These are phyloP conservation scores for Capsella rubella DNA, from an alignment of 441 rosid species.

Conservation along the genomic window DNA sequence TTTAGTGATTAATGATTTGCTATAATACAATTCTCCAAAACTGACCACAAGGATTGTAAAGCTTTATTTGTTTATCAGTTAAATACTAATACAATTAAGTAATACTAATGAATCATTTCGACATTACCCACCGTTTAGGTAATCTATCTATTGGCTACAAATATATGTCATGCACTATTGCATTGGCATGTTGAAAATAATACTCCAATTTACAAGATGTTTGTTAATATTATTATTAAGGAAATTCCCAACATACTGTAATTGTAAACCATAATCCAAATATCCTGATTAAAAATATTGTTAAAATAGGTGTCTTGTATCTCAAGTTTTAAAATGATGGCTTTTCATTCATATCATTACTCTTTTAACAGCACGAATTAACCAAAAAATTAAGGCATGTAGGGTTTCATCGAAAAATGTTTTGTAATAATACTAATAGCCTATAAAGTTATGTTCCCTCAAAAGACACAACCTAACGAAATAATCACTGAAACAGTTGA, in stretches of 20 bases:
- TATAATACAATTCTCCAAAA: too few species aligned
- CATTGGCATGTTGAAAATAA: neutral
- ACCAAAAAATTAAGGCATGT: neutral
- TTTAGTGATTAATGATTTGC: neutral
- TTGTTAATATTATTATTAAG: neutral
- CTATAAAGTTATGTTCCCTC: slow-evolving; percentile 40
- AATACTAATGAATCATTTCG: neutral
- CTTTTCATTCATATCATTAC: neutral
- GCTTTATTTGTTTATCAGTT: neutral
- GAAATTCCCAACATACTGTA: neutral
- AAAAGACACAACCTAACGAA: slow-evolving; percentile 30
- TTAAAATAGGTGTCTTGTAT: neutral
- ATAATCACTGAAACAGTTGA: neutral
- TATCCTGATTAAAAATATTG: neutral
- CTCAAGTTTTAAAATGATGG: neutral
- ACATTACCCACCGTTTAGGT: neutral
- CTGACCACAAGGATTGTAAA: neutral
- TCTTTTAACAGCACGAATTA: neutral
- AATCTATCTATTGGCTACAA: slow-evolving; percentile 10
- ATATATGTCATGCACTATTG: neutral
- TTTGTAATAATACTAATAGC: neutral
- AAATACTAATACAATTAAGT: neutral
- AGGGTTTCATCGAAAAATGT: neutral
- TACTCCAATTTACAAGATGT: neutral
- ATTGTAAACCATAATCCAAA: neutral